Percentiles rank a stretch among this genome's conserved stretches.
phyloP scores from a whole-genome alignment of 1,284 basidiomycete species.

The Sphaerobolus stellatus region DNA sequence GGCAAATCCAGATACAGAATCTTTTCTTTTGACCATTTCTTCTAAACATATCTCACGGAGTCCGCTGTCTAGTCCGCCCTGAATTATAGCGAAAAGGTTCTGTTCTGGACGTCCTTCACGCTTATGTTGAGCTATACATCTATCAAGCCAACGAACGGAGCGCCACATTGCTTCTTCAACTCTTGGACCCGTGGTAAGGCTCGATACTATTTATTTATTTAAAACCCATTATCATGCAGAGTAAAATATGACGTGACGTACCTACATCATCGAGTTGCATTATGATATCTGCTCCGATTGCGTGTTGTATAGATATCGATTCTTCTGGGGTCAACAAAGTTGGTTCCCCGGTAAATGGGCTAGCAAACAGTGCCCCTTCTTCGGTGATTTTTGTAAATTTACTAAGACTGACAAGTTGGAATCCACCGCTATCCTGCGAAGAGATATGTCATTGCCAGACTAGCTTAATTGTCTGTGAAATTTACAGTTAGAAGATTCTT shows the following conservation, averaged over 20 bases:
- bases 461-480: background rate
- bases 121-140: constrained; percentile 75
- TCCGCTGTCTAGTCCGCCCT: constrained; percentile 71
- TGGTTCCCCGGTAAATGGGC: constrained; percentile 78
- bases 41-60: constrained; percentile 74
- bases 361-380: constrained; percentile 79
- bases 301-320: constrained; percentile 81
- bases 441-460: background rate
- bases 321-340: constrained; percentile 86
- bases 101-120: constrained; percentile 61
- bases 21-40: constrained; percentile 74
- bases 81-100: constrained; percentile 85
- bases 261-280: constrained; percentile 91
- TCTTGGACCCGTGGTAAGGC: constrained; percentile 69
- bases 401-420: constrained; percentile 81
- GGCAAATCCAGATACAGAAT: constrained; percentile 75
- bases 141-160: constrained; percentile 81
- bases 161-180: constrained; percentile 82
- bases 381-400: constrained; percentile 84
- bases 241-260: constrained; percentile 32
- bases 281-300: constrained; percentile 86
- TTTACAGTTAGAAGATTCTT: constrained; percentile 68
- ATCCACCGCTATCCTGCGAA: constrained; percentile 76
- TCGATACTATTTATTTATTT: constrained; percentile 52
- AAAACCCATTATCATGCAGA: background rate